Evolutionary conservation across 306 rosid species (phyloP), one percentile per base, ranked within the genome.

Genomic region (Pyrus bretschneideri): DNA sequence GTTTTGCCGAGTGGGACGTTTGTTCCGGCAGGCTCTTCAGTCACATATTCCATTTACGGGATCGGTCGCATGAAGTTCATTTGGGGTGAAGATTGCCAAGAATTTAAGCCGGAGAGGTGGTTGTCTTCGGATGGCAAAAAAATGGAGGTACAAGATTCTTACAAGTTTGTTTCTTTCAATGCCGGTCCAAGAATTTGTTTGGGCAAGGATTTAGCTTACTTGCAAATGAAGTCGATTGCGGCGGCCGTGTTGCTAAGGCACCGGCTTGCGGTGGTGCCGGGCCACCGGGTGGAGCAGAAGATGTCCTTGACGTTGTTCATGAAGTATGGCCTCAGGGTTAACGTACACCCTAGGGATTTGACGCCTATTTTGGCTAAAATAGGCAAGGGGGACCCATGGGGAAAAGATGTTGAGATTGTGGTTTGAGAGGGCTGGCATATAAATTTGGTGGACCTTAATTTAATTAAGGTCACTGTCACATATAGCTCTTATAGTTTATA

Each of bases 1-100:
- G 76, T 87, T 77, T 82, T 94, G 75, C 98, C 98, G 0, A 82
- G 73, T 17, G 98, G 98, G 1, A 79, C 91, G 0, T 81, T 92
- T 7, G 91, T 92, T 30, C 96, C 93, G 0, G 96, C 92, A 0
- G 96, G 97, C 1, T 90, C 98, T 0, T 12, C 85, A 0, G 22
- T 94, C 3, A 89, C 97, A 0, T 94, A 94, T 52, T 94, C 97
- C 0, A 94, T 94, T 3, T 94, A 94, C 55, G 78, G 96, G 0
- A 79, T 82, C 1, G 96, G 97, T 7, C 87, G 98, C 55, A 94
- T 94, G 98, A 82, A 92, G 77, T 85, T 59, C 79, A 78, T 92
- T 2, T 94, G 98, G 98, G 98, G 98, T 0, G 95, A 90, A 30
- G 98, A 94, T n/a, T 90, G 93, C 82, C 77, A 86, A 1, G 96